phyloP scores from a whole-genome alignment of 2,329 filamentous ascomycete species.

The Aspergillus fischeri region DNA sequence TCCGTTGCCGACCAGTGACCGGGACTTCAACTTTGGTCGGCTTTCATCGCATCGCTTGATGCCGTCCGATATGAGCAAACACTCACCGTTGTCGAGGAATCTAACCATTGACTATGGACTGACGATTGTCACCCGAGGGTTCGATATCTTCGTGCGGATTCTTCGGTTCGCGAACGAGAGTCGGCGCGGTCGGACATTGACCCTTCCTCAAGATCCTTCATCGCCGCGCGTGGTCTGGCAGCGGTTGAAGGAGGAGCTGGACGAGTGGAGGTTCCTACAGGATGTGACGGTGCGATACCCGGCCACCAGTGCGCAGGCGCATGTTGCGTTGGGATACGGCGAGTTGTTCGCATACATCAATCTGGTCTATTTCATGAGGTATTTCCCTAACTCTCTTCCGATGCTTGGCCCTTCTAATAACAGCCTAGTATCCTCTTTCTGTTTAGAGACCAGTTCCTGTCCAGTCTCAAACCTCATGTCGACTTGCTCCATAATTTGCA shows the following conservation, averaged over 20 bases:
- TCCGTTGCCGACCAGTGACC: constrained; percentile 32
- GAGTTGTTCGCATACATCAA: constrained; percentile 38
- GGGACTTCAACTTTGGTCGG: constrained; percentile 33
- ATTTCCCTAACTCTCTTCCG: not conserved
- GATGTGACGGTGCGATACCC: constrained; percentile 32
- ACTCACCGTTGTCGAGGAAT: constrained; percentile 14
- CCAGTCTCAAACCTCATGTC: constrained; percentile 24
- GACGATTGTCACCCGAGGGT: constrained; percentile 33
- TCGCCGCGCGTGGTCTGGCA: constrained; percentile 26
- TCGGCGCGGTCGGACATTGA: constrained; percentile 24
- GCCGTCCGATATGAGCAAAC: constrained; percentile 26
- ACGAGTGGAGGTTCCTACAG: constrained; percentile 34
- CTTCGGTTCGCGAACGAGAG: constrained; percentile 35
- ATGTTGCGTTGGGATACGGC: constrained; percentile 33
- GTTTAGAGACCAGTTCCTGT: constrained; percentile 31
- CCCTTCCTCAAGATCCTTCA: constrained; percentile 6
- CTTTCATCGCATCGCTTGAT: constrained; percentile 21
- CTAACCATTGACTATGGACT: constrained; percentile 32
- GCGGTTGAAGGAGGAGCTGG: constrained; percentile 28
- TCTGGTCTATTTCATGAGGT: constrained; percentile 37
- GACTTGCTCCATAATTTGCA: constrained; percentile 19
- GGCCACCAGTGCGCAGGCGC: constrained; percentile 30
- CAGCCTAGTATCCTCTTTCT: constrained; percentile 29
- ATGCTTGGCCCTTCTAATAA: not conserved
- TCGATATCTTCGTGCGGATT: constrained; percentile 36